Conservation (phyloP, 306 rosid genomes). For the Corylus americana region DNA sequence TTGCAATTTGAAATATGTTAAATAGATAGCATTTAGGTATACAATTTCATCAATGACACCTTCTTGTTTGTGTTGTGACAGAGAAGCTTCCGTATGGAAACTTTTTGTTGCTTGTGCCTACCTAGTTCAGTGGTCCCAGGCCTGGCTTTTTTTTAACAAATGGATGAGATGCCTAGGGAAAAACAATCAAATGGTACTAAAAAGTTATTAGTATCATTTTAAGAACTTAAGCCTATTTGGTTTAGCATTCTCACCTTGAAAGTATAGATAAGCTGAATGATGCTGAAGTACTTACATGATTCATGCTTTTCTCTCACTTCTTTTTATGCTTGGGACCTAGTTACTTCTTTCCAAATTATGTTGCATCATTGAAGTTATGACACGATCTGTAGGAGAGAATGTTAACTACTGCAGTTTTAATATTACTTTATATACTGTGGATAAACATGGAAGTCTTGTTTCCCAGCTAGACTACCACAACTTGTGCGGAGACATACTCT, state of each 20-base stretch:
- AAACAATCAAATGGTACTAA: not conserved
- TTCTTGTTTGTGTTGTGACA: not conserved
- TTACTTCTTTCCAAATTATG: not conserved
- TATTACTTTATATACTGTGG: not conserved
- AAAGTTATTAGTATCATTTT: not conserved
- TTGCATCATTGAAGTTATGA: not conserved
- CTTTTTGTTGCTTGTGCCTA: not conserved
- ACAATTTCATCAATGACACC: not conserved
- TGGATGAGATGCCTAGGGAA: not conserved
- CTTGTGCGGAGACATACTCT: not conserved
- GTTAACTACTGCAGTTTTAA: not conserved
- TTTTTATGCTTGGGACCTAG: not conserved
- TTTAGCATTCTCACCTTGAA: not conserved
- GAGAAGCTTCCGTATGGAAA: not conserved
- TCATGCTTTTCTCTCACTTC: not conserved
- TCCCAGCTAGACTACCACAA: not conserved
- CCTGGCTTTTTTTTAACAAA: not conserved
- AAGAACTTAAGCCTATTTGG: not conserved
- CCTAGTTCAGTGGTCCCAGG: not conserved
- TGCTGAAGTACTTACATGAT: not conserved
- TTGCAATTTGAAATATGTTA: conserved; percentile 1
- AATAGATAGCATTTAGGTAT: not conserved
- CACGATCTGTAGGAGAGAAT: not conserved
- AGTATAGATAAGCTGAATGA: not conserved
- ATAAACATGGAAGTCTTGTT: not conserved